Percentiles rank a stretch among this genome's conserved stretches.
Conservation (phyloP, 805 yeast species). For the Candida cerambycidarum region DNA sequence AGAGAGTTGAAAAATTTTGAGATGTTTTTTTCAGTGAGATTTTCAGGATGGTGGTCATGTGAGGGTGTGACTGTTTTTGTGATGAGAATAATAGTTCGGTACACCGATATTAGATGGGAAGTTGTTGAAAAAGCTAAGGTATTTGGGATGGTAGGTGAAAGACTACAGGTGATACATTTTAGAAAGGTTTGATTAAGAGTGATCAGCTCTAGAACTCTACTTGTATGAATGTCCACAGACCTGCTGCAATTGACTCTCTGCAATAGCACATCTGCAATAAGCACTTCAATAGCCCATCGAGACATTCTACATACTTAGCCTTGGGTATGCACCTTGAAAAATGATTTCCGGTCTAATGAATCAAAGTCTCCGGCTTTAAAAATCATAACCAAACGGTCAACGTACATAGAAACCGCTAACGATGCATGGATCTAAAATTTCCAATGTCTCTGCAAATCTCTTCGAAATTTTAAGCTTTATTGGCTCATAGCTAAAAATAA, state of each 20-base stretch:
- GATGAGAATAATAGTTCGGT: too few relatives aligned
- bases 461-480: neutral
- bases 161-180: too few relatives aligned
- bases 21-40: slow-evolving; percentile 1
- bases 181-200: too few relatives aligned
- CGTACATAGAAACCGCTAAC: slow-evolving; percentile 1
- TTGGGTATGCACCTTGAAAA: neutral
- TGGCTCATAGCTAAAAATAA: neutral
- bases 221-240: too few relatives aligned
- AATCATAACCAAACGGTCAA: slow-evolving; percentile 2
- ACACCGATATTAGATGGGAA: too few relatives aligned
- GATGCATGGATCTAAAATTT: neutral
- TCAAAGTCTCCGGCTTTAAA: neutral
- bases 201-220: too few relatives aligned
- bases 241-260: too few relatives aligned
- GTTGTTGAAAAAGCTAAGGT: too few relatives aligned
- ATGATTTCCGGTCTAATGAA: neutral
- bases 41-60: neutral
- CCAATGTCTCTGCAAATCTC: neutral
- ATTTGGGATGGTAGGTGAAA: too few relatives aligned
- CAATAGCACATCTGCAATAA: too few relatives aligned
- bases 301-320: neutral
- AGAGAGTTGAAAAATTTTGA: slow-evolving; percentile 6
- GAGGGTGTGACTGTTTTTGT: slow-evolving; percentile 1
- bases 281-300: too few relatives aligned